Percentiles rank a stretch among this genome's conserved stretches.
Evolutionary conservation across 176 grass and related monocot species (phyloP).

Genomic region (Raddia distichophylla): DNA sequence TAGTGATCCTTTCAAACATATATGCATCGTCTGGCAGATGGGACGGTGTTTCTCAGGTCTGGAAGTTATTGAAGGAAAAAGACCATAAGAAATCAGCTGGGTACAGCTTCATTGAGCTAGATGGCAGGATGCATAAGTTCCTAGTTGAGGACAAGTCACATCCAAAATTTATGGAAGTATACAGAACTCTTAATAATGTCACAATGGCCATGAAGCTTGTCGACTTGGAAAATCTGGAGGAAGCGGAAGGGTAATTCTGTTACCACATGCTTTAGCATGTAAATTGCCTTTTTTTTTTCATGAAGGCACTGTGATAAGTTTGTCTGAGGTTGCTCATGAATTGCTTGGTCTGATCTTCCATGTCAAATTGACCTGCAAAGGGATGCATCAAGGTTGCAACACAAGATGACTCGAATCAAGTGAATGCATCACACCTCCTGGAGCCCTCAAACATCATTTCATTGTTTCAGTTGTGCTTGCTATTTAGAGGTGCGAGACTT

Average conservation of each 20-base stretch:
- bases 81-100: slow-evolving; percentile 79
- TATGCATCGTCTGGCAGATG: slow-evolving; percentile 64
- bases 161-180: slow-evolving; percentile 57
- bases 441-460: background rate
- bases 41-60: slow-evolving; percentile 58
- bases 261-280: no score
- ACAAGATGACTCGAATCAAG: background rate
- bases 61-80: slow-evolving; percentile 70
- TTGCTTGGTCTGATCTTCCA: background rate
- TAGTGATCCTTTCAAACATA: slow-evolving; percentile 74
- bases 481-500: background rate
- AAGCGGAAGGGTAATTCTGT: slow-evolving; percentile 35
- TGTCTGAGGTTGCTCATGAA: background rate
- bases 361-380: slow-evolving; percentile 12
- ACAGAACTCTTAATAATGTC: slow-evolving; percentile 51
- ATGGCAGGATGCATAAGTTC: slow-evolving; percentile 66
- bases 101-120: slow-evolving; percentile 67
- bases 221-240: slow-evolving; percentile 32
- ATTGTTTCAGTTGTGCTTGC: background rate
- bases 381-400: background rate
- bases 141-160: slow-evolving; percentile 69
- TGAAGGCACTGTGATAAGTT: background rate
- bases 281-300: no score
- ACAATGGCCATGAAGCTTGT: slow-evolving; percentile 56
- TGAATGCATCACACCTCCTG: background rate